Evolutionary conservation across 306 rosid species (phyloP).

Genomic region (Geum urbanum): DNA sequence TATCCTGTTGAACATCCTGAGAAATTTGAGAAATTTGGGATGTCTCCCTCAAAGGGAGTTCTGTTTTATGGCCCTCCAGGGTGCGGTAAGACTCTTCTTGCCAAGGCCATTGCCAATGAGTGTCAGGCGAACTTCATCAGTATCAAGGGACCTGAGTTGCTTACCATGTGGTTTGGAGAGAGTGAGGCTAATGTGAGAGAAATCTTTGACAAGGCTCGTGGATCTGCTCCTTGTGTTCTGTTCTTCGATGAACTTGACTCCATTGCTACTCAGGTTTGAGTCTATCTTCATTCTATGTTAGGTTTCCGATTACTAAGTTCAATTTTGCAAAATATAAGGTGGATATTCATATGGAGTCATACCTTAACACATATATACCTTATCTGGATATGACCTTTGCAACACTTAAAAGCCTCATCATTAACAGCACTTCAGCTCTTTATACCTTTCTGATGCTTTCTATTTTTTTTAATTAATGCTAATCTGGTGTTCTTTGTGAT

Average conservation of each 20-base stretch:
- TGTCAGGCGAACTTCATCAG: slow-evolving; percentile 98
- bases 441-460: not conserved
- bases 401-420: not conserved
- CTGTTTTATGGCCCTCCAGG: slow-evolving; percentile 99
- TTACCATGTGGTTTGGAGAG: slow-evolving; percentile 99
- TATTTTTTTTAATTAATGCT: not conserved
- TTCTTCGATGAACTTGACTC: slow-evolving; percentile 99
- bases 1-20: slow-evolving; percentile 99
- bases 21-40: slow-evolving; percentile 92
- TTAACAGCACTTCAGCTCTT: not conserved
- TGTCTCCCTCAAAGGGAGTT: slow-evolving; percentile 99
- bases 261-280: slow-evolving; percentile 92
- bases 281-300: not conserved
- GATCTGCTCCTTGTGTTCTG: slow-evolving; percentile 97
- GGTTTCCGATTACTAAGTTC: not conserved
- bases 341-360: not conserved
- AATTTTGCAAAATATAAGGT: not conserved
- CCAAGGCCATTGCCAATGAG: slow-evolving; percentile 97
- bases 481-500: not conserved
- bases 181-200: slow-evolving; percentile 99
- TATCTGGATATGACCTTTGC: not conserved
- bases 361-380: not conserved
- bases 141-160: slow-evolving; percentile 96
- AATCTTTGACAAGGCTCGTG: slow-evolving; percentile 98
- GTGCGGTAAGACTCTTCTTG: slow-evolving; percentile 96